Base-by-base conservation (phyloP, 352 stramenopile species). In the Globisporangium okanoganense region DNA sequence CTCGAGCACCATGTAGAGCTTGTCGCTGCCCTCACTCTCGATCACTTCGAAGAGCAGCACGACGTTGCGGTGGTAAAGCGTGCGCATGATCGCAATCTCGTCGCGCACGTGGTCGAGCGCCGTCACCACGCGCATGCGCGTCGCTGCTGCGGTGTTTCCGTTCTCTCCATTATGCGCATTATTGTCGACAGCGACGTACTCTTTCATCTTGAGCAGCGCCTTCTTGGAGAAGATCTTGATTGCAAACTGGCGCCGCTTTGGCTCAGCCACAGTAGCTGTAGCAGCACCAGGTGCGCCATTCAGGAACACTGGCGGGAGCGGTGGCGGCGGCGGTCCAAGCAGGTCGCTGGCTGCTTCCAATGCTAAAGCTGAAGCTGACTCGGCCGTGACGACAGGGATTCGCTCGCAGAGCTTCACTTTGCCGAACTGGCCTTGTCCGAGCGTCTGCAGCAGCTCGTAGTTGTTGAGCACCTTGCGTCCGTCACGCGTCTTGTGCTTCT, bases 11-110 rank as follows among this genome's bases (percentile, higher is more conserved):
- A 96, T 63, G 65, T 91, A 94, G 61, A 94, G 75, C 49, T 93
- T 92, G 75, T 96, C 84, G 57, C 69, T 79, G 6, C 66, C 54
- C 4, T 89, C 78, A 47, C 78, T 76, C 60, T 97, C 86, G 25
- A 97, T 90, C 55, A 96, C 90, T 69, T 97, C 90, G 56, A 96
- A 96, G 22, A 97, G 75, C 59, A 96, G 66, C 56, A 95, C 88
- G 48, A 97, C 75, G 59, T 96, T 97, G 49, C 88, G 87, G 70
- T 97, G 90, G 49, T 94, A 97, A 25, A 97, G 73, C 27, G 76
- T 73, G 6, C 85, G 75, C 86, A 97, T 95, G 67, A 97, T 92
- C 22, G 76, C 60, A 33, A 97, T 90, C 69, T 97, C 90, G 56
- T 90, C 73, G 22, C 77, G 74, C 54, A 96, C 76, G 43, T 81